These are phyloP conservation scores for Tylopilus sp. DNA, from an alignment of 768 basidiomycete species.

Conservation along the genomic window DNA sequence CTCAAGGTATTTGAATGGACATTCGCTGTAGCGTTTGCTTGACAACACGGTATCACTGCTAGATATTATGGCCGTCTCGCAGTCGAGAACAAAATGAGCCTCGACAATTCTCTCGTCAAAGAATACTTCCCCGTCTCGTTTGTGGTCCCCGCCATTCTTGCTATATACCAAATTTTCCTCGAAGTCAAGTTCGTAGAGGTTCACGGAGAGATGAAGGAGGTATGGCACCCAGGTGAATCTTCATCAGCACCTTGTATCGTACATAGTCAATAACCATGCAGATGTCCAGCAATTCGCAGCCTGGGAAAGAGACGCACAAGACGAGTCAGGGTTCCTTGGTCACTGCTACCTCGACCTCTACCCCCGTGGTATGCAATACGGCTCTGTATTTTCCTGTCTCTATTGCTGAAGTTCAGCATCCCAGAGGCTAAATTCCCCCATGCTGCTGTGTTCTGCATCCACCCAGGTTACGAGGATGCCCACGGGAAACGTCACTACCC, in stretches of 20 bases:
- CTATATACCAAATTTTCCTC: conserved; percentile 80
- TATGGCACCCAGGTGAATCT: conserved; percentile 75
- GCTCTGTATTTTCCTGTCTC: background rate
- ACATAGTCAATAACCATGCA: conserved; percentile 25
- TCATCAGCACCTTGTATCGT: no score
- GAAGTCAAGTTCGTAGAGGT: conserved; percentile 62
- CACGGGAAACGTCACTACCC: conserved; percentile 68
- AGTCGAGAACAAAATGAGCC: conserved; percentile 59
- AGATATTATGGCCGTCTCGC: conserved; percentile 39
- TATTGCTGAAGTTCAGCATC: background rate
- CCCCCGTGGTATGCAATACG: conserved; percentile 68
- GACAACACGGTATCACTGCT: no score
- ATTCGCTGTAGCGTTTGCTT: no score
- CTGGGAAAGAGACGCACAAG: conserved; percentile 76
- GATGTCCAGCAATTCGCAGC: conserved; percentile 84
- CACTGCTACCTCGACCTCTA: conserved; percentile 88
- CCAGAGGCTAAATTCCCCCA: conserved; percentile 78
- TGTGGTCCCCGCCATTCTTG: conserved; percentile 78
- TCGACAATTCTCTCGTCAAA: conserved; percentile 79
- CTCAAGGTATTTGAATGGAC: no score
- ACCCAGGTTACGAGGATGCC: conserved; percentile 57
- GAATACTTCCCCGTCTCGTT: conserved; percentile 86
- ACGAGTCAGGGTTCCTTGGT: conserved; percentile 71
- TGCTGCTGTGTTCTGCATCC: conserved; percentile 80
- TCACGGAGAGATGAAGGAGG: conserved; percentile 55